Evolutionary conservation across 139 green algal genomes (phyloP).

Genomic region (Tetradesmus obliquus): DNA sequence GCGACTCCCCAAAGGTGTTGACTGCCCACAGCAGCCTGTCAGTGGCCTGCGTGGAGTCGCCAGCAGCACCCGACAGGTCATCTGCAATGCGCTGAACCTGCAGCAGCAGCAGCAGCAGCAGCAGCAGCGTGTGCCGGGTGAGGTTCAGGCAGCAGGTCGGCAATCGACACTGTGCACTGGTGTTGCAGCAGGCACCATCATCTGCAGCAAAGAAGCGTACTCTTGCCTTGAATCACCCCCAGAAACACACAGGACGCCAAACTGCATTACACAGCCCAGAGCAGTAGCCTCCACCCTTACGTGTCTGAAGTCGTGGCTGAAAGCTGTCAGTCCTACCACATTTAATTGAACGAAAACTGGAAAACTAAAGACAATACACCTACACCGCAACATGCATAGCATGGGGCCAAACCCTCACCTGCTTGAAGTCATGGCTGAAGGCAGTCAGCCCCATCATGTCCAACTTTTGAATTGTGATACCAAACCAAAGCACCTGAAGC

Average conservation of each 20-base stretch:
- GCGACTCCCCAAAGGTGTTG: constrained; percentile 71
- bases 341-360: no score
- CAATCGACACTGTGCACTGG: no score
- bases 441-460: constrained; percentile 78
- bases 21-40: constrained; percentile 73
- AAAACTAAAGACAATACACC: no score
- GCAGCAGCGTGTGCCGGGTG: background rate
- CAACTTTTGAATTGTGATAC: constrained; percentile 29
- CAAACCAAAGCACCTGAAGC: no score
- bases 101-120: background rate
- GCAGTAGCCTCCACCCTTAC: no score
- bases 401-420: constrained; percentile 29
- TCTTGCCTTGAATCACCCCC: no score
- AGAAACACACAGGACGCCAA: no score
- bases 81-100: constrained; percentile 27
- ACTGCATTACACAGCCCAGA: no score
- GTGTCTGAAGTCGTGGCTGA: constrained; percentile 80
- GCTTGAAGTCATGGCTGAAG: constrained; percentile 78
- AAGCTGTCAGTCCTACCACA: constrained; percentile 73
- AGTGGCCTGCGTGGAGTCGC: constrained; percentile 36
- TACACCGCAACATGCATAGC: constrained; percentile 65
- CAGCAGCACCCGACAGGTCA: constrained; percentile 34
- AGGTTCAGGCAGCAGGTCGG: background rate
- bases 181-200: background rate
- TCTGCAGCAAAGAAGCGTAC: no score